Base-by-base conservation (phyloP, 2,329 filamentous ascomycete species). In the Colletotrichum chlorophyti region DNA sequence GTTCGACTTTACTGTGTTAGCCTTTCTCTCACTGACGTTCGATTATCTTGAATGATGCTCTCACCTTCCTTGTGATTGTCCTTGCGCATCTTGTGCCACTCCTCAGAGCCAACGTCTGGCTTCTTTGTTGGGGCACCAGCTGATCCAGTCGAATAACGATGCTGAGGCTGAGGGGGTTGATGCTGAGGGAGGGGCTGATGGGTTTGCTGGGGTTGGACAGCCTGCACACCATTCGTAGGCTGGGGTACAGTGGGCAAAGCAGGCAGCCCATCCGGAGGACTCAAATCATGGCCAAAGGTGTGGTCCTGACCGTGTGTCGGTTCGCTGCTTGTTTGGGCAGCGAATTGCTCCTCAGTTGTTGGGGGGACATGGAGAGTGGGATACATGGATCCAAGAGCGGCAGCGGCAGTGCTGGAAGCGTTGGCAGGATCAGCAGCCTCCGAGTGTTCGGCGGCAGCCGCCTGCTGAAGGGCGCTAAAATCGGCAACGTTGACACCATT, bases 51-150 rank as follows among this genome's bases (percentile, higher is more conserved):
- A 31, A 72, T 46, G 26, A n/a, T n/a, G n/a, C n/a, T n/a, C 84
- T 69, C 76, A 95, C 94, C 95, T 83, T 98, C 94, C 84, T 99
- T 99, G 78, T 99, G 95, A 64, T 98, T 99, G 69, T 98, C 94
- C 72, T 96, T 95, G 62, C 95, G 87, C 68, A 96, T 88, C 73
- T 96, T 96, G 74, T 99, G 95, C 95, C 95, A 99, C 74, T 98
- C 94, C 51, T 96, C 92, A 2, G 93, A 95, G 3, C 95, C 95
- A n/a, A 98, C 95, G 6, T 89, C 86, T 7, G 93, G 93, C 74
- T 97, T 98, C 63, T 72, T 74, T 53, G 79, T 73, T 64, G 77
- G 73, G 64, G 78, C 74, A 64, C 79, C 65, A 10, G 76, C 64
- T 10, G 73, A 66, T 12, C 59, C 59, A 34, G 70, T 67, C 29